Base-by-base conservation (phyloP, 805 yeast species). In the Pichia ethanolica region DNA sequence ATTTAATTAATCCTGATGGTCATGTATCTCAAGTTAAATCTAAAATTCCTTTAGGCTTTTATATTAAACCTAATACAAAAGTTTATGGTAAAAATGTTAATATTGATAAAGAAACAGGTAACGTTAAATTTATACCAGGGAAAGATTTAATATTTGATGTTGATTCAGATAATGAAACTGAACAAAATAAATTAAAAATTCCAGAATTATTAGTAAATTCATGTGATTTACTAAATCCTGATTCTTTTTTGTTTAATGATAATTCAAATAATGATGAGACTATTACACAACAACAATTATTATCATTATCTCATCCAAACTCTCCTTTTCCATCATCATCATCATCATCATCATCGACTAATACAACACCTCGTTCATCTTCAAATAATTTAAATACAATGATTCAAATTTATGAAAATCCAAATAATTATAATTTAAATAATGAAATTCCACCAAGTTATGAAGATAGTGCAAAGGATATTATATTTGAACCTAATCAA, bases 21-120 rank as follows among this genome's bases (percentile, higher is more conserved):
- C 81, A 76, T 57, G 61, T 66, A 2, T 73, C 78, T 46, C 80
- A 77, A 55, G 66, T 78, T 34, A 64, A 78, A 45, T 78, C 82
- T 10, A 77, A 75, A 53, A 60, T 78, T 40, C 82, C 82, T 0
- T 61, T 78, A 1, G 56, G 58, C 35, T 58, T 77, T 5, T 75
- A 71, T 51, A 59, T 76, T 14, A 70, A 74, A 47, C 67, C 75
- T 5, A 65, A 66, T 42, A 60, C 49, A 10, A 35, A 45, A n/a
- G 43, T 63, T 11, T 47, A 49, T 34, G 67, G 59, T 8, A 55
- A 66, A 46, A 55, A 55, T 30, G 64, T 57, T 7, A 56, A 59
- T 34, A 48, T 59, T 30, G 63, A 60, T 43, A 46, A 47, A 12
- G 42, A 48, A 11, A 35, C 39, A 3, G 45, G 45, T 8, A 35